A percentile compares a stretch with the other conserved stretches of the same genome.
These are phyloP conservation scores for Plasmodium gonderi DNA, from an alignment of 169 alveolate genomes.

Conservation along the genomic window DNA sequence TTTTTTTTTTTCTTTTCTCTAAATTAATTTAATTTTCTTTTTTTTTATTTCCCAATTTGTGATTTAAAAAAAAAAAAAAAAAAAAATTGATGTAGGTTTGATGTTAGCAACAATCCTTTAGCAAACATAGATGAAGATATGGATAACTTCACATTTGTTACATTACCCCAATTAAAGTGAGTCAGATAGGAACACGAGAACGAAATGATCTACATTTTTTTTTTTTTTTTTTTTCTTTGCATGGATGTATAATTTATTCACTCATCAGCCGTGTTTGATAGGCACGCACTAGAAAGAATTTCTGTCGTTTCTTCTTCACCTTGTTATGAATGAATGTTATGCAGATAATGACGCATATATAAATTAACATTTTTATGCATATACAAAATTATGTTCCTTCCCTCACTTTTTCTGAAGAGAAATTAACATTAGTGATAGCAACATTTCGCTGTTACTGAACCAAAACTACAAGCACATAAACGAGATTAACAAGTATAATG, in stretches of 20 bases:
- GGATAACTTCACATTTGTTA: slow-evolving; percentile 25
- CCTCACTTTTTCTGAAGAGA: slow-evolving; percentile 13
- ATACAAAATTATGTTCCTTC: neutral
- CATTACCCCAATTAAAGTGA: slow-evolving; percentile 52
- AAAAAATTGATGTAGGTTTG: slow-evolving; percentile 23
- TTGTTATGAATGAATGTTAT: neutral
- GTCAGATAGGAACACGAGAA: neutral
- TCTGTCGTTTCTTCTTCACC: neutral
- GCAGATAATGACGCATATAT: neutral
- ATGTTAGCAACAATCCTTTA: slow-evolving; percentile 52
- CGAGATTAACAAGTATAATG: slow-evolving; percentile 18
- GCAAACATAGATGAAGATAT: slow-evolving; percentile 36
- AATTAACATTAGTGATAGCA: slow-evolving; percentile 50
- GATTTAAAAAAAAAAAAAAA: neutral
- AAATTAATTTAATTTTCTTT: neutral
- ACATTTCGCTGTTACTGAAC: slow-evolving; percentile 29
- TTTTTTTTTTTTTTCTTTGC: neutral
- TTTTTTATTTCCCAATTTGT: neutral
- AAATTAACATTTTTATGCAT: slow-evolving; percentile 1
- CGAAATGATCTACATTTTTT: neutral
- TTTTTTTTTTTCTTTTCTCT: neutral
- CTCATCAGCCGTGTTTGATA: neutral
- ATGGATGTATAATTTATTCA: neutral
- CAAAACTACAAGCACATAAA: slow-evolving; percentile 31
- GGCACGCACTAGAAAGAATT: neutral